These are phyloP conservation scores for Rhodotorula sp. DNA, from an alignment of 1,284 basidiomycete species.

Conservation along the genomic window DNA sequence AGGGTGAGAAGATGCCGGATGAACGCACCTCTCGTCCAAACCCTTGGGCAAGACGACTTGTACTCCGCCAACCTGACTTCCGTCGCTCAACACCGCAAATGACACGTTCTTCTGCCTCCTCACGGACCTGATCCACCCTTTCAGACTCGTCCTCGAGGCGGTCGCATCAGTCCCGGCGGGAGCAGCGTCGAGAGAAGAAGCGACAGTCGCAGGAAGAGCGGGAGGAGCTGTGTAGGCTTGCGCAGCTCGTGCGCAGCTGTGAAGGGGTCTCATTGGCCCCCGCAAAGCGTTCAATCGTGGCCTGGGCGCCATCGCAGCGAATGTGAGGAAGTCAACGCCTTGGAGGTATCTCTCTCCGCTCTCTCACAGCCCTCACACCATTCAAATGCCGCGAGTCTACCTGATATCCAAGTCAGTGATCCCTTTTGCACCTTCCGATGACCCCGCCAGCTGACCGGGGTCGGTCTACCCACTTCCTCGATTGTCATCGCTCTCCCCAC, in stretches of 20 bases:
- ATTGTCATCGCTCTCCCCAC: neutral
- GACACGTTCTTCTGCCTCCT: conserved; percentile 80
- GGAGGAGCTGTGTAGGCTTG: neutral
- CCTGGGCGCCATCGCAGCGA: neutral
- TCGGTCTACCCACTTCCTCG: neutral
- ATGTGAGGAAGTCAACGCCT: neutral
- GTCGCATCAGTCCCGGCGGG: neutral
- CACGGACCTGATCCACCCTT: conserved; percentile 81
- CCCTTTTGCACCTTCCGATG: neutral
- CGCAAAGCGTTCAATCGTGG: neutral
- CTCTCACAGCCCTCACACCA: neutral
- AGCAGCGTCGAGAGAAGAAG: conserved; percentile 1
- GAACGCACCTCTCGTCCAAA: conserved; percentile 44
- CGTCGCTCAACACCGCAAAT: conserved; percentile 80
- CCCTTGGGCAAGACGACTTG: conserved; percentile 70
- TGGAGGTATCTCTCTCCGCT: neutral
- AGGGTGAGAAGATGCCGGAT: neutral
- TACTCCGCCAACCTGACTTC: conserved; percentile 63
- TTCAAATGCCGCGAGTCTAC: conserved; percentile 12
- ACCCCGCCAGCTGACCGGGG: neutral
- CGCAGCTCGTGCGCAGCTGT: neutral
- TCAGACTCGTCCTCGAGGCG: conserved; percentile 33
- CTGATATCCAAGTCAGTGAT: conserved; percentile 14
- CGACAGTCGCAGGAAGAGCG: conserved; percentile 2
- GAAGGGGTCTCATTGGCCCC: neutral